Base-by-base conservation (phyloP, 805 yeast species). In the Candida ortonii region DNA sequence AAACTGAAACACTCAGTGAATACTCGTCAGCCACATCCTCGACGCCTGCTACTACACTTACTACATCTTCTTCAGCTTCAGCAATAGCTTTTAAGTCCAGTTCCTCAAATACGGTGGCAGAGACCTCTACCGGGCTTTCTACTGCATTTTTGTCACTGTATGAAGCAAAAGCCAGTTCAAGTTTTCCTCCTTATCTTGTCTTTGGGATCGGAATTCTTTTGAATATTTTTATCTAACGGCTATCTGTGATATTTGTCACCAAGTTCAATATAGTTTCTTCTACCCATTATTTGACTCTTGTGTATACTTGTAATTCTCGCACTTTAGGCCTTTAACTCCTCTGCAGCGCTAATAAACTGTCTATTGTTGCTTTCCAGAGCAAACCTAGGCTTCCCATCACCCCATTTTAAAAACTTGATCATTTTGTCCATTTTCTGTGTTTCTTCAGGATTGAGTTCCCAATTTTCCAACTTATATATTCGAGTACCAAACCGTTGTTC, bases 341-440 rank as follows among this genome's bases (percentile, higher is more conserved):
- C 24, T 7, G 37, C 41, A 13, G 34, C 25, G 16, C 25, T 24
- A 16, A 26, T 25, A 24, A 33, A 37, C 16, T 19, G 21, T 7
- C 10, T 20, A 6, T 18, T 3, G 22, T 33, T 37, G 17, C 23
- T 13, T 23, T 21, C 26, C 28, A 37, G 14, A 3, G 11, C 22
- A 17, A 38, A 38, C 24, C 19, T 27, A 7, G 41, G 41, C n/a
- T 6, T 8, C 11, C 18, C 27, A 6, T 24, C 38, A 11, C 14
- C 18, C 40, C 41, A 37, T 22, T 23, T 32, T 29, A 37, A 18
- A n/a, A 32, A 23, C 6, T 25, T 28, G 12, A 28, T 25, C 8
- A 38, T 16, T 25, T 25, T 22, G 8, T 33, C 41, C 5, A 22
- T 16, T 21, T 25, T 11, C 23, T 25, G 7, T 16, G 14, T 6